A percentile compares a stretch with the other conserved stretches of the same genome.
Evolutionary conservation across 768 basidiomycete genomes (phyloP).

Genomic region (Tylopilus subfusipes): DNA sequence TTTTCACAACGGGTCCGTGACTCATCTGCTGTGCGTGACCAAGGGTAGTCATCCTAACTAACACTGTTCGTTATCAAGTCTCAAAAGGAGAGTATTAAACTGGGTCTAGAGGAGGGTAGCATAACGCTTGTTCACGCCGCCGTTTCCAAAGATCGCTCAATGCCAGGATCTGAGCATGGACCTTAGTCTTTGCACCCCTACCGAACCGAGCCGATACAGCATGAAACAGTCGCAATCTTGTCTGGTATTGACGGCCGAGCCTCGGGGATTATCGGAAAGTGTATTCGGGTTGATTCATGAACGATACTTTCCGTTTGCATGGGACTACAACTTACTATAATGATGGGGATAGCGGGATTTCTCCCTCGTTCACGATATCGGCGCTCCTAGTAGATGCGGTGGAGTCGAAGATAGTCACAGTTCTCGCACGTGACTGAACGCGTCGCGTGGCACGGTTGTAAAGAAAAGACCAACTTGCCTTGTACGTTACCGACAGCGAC

Average conservation of each 20-base stretch:
- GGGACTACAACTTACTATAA: no score
- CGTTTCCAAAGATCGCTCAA: slow-evolving; percentile 20
- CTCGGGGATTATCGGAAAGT: slow-evolving; percentile 16
- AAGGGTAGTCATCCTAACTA: neutral
- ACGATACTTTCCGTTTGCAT: no score
- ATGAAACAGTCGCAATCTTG: slow-evolving; percentile 20
- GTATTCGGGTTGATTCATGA: neutral
- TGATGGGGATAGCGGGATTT: no score
- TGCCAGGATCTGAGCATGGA: slow-evolving; percentile 34
- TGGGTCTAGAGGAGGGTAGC: slow-evolving; percentile 29
- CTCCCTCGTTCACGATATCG: no score
- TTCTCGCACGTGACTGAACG: slow-evolving; percentile 27
- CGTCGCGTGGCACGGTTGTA: slow-evolving; percentile 26
- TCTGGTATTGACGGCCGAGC: slow-evolving; percentile 21
- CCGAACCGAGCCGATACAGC: slow-evolving; percentile 11
- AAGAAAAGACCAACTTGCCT: slow-evolving; percentile 12
- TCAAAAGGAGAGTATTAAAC: slow-evolving; percentile 22
- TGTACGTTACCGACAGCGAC: slow-evolving; percentile 4
- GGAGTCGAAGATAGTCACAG: neutral
- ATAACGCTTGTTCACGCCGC: slow-evolving; percentile 34
- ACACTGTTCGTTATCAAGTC: slow-evolving; percentile 18
- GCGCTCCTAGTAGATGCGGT: no score
- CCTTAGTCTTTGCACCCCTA: neutral
- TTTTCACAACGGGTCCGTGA: no score
- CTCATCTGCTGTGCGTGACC: no score